Percentiles rank a stretch among this genome's conserved stretches.
Conservation (phyloP, 2,329 filamentous ascomycete species). For the Eutypa lata region DNA sequence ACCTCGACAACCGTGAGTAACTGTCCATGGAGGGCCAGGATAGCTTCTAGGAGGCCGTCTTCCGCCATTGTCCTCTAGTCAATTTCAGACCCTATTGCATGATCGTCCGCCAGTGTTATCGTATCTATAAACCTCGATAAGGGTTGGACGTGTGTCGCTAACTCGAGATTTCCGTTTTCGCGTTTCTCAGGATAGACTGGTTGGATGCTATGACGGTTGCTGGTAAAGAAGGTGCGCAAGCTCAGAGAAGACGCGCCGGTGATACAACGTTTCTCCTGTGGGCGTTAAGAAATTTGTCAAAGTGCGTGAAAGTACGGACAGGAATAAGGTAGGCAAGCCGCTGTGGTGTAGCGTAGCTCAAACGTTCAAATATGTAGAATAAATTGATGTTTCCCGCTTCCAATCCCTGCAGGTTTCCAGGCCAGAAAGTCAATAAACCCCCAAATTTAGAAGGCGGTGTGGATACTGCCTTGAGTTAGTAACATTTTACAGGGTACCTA, state of each 20-base stretch:
- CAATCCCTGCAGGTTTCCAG: neutral
- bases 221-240: no score
- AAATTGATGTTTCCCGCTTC: no score
- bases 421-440: neutral
- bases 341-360: no score
- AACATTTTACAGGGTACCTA: no score
- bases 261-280: no score
- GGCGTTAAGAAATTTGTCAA: no score
- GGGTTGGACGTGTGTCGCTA: constrained; percentile 4
- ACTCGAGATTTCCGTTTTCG: constrained; percentile 1
- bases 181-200: neutral
- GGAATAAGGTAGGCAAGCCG: no score
- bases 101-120: constrained; percentile 19
- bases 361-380: no score
- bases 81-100: constrained; percentile 43
- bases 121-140: constrained; percentile 6
- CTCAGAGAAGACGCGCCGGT: no score
- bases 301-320: no score
- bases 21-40: constrained; percentile 84
- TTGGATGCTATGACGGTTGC: no score
- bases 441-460: neutral
- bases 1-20: constrained; percentile 73
- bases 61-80: constrained; percentile 62
- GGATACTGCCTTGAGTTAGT: neutral
- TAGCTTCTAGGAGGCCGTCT: constrained; percentile 67